Evolutionary conservation across 2,329 filamentous ascomycete genomes (phyloP), one percentile per base, ranked within the genome.

Genomic region (Thermochaetoides dissita): DNA sequence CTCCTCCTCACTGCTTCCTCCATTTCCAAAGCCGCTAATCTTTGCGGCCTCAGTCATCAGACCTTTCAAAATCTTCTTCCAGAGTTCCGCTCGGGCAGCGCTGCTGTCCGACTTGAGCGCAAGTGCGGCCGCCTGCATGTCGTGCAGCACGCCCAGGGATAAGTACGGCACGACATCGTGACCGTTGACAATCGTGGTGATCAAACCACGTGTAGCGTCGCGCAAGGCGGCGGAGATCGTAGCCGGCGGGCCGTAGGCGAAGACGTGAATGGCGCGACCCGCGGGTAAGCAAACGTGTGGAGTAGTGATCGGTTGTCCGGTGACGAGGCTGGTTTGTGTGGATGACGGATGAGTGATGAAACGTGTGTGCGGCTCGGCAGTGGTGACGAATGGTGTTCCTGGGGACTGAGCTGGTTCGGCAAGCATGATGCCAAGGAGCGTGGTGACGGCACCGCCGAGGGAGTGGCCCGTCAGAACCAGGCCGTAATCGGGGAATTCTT

Each of bases 171-270:
- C 81, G 8, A 87, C 63, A 54, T 88, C 83, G 54, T 78, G 72
- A 11, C 79, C 79, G 52, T 87, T 79, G 8, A 86, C 72, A 5
- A 83, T 69, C 7, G 76, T 85, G 3, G 83, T 88, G 46, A 88
- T 80, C 7, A 88, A 68, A 1, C 81, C 82, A 10, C 79, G 70
- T 0, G 83, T 87, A 8, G 79, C 78, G 45, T 73, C 72, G 35
- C 81, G 74, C 7, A 88, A 68, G 2, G 77, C 73, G 0, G 79
- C 68, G 0, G 80, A 84, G 71, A 87, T 76, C 10, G 79, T 81
- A 0, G 80, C 74, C 0, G 82, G 81, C 2, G 82, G 78, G 0
- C 83, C 83, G 55, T 86, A 88, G 6, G 83, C 79, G 55, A 84
- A 88, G 9, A 86, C 83, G 51, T 88, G 83, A 12, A 87, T 81